Percentiles rank a stretch among this genome's conserved stretches.
These are phyloP conservation scores for Claviceps purpurea DNA, from an alignment of 2,329 filamentous ascomycete genomes.

Conservation along the genomic window DNA sequence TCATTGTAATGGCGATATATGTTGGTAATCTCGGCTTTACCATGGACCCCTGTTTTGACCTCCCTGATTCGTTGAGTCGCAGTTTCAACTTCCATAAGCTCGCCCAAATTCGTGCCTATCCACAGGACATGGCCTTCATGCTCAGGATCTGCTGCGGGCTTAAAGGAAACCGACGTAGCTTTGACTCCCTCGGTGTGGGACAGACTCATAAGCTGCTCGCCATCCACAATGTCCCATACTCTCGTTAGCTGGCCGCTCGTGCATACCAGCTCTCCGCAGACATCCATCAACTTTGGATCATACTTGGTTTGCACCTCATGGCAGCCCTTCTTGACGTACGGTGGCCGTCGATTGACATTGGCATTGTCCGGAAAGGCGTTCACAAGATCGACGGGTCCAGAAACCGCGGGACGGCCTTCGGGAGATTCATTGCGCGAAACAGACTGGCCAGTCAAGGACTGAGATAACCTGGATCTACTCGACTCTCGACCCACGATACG, in stretches of 20 bases:
- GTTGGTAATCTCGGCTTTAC: constrained; percentile 64
- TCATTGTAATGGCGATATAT: constrained; percentile 81
- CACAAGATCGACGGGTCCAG: constrained; percentile 34
- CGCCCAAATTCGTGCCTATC: constrained; percentile 81
- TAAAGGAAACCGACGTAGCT: constrained; percentile 71
- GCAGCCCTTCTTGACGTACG: constrained; percentile 57
- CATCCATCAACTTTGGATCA: constrained; percentile 73
- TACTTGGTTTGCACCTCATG: constrained; percentile 72
- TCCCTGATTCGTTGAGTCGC: constrained; percentile 55
- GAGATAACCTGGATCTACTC: constrained; percentile 1
- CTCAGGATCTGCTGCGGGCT: constrained; percentile 62
- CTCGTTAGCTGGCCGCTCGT: constrained; percentile 77
- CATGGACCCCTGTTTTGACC: constrained; percentile 59
- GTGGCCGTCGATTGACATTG: constrained; percentile 71
- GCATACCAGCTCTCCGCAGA: constrained; percentile 78
- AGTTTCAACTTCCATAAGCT: constrained; percentile 82
- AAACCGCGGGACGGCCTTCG: constrained; percentile 13
- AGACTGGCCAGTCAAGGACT: constrained; percentile 7
- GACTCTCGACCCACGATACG: constrained; percentile 12
- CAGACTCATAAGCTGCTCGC: constrained; percentile 68
- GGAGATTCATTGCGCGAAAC: constrained; percentile 2
- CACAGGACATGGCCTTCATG: constrained; percentile 74
- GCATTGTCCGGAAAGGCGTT: constrained; percentile 73
- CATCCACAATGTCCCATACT: constrained; percentile 75
- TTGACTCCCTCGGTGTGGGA: constrained; percentile 76